Conservation (phyloP, 1,284 basidiomycete species). For the Cerioporus squamosus region DNA sequence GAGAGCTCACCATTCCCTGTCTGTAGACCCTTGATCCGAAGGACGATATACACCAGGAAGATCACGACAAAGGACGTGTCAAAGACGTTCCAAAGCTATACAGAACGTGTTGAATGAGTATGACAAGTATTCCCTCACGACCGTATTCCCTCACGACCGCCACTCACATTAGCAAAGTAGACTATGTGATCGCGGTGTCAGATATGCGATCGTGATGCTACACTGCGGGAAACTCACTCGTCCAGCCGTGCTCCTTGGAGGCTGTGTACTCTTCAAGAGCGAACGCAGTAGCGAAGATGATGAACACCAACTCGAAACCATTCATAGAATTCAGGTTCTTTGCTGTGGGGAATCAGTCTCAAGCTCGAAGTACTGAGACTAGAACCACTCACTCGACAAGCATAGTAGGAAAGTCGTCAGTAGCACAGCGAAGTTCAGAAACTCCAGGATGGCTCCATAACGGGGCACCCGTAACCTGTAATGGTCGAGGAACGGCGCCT, state of each 20-base stretch:
- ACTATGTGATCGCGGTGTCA: conserved; percentile 47
- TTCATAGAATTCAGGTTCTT: conserved; percentile 56
- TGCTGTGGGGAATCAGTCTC: conserved; percentile 43
- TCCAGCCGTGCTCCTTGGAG: conserved; percentile 84
- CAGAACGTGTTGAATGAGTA: too few species aligned
- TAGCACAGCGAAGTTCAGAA: conserved; percentile 73
- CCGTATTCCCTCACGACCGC: not conserved
- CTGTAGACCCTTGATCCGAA: conserved; percentile 70
- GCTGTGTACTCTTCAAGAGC: conserved; percentile 82
- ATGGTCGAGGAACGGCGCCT: conserved; percentile 82
- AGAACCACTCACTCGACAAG: conserved; percentile 58
- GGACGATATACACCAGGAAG: conserved; percentile 69
- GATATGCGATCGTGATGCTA: not conserved
- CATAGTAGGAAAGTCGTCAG: conserved; percentile 76
- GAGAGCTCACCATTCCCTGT: conserved; percentile 53
- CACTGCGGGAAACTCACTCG: conserved; percentile 54
- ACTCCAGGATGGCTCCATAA: conserved; percentile 81
- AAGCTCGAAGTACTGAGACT: not conserved
- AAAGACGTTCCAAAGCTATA: conserved; percentile 86
- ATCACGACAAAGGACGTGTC: conserved; percentile 80
- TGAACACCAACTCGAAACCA: conserved; percentile 72
- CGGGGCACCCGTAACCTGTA: conserved; percentile 84
- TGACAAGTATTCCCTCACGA: too few species aligned
- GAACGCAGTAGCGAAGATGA: conserved; percentile 78
- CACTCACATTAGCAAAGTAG: conserved; percentile 76